Evolutionary conservation across 495 filamentous ascomycete species (phyloP), one percentile per base, ranked within the genome.

Genomic region (Xylaria sp.): DNA sequence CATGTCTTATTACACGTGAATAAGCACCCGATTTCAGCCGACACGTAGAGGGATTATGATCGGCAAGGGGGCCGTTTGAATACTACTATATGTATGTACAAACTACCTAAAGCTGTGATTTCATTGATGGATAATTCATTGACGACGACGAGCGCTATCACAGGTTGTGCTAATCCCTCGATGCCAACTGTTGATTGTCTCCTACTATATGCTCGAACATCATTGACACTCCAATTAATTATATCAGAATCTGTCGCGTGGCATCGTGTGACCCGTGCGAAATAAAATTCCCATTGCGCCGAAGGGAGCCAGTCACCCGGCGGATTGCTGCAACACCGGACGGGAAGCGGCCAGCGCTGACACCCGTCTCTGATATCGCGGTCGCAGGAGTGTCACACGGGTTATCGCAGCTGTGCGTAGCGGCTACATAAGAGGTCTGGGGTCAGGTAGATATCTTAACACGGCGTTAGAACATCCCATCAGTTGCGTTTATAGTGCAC

Each of bases 251-350:
- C 70, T 89, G 85, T 7, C 85, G 79, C 88, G 89, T 89, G 0
- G 87, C 87, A 37, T 86, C 81, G 21, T 82, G 81, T 69, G 83
- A 87, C 24, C 86, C 84, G 69, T 89, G 88, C 6, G 85, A 79
- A 35, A 90, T 29, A 86, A 79, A 43, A 90, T 76, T 71, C 90
- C 88, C 6, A 79, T 78, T 72, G 85, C 82, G 0, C 83, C 82
- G 1, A 85, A 26, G 7, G 88, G 82, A 69, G 90, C 90, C 87
- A 90, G 90, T 90, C 87, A 90, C 89, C 71, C 89, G 87, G 21
- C 74, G 72, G 50, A 76, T 68, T 12, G 73, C 67, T 19, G 69
- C 72, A 37, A 59, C 67, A 6, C 79, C 76, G 9, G 75, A 37
- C 53, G 70, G 55, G 2, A 68, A 73, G 29, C 11, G 78, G 46